Evolutionary conservation across 2,329 filamentous ascomycete genomes (phyloP), one percentile per base, ranked within the genome.

Genomic region (Neurospora sp.): DNA sequence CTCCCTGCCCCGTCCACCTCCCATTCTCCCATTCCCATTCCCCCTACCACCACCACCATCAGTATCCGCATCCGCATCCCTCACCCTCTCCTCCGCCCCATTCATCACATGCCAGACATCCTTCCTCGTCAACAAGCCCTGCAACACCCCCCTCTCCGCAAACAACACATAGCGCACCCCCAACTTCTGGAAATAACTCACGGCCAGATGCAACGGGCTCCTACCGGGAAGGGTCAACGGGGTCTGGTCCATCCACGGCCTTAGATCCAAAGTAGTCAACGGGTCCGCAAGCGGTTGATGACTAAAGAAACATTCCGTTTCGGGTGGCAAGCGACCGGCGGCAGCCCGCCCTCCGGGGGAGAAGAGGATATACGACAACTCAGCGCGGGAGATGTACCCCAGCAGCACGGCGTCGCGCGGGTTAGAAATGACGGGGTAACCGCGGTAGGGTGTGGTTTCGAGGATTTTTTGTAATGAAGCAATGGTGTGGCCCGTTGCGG

Each of bases 241-340:
- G 0, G 96, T 99, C 80, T 97, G 95, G 79, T 99, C 96, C 93
- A 99, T 97, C 96, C 96, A 99, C 2, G 94, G 94, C 8, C 95
- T 86, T 11, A 99, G 85, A 80, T 99, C 96, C 46, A 99, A 88
- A 0, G 91, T 93, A 17, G 88, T 86, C 23, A 86, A 83, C 0
- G 92, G 91, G 76, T 97, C 92, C 0, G 91, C 90, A 69, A 95
- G 88, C 2, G 92, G 90, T 77, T 94, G 91, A 77, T 96, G 92
- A 0, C 88, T 86, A 81, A 99, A 97, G 80, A 91, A 93, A 62
- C 91, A 90, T 77, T 95, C 91, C 0, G 93, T 91, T 71, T 91
- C 89, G 0, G 86, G 84, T 0, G 89, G 84, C 1, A 96, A 83
- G 67, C 84, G 85, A 15, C 17, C 41, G 8, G n/a, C 41, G 0